Evolutionary conservation across 2,329 filamentous ascomycete genomes (phyloP), one percentile per base, ranked within the genome.

Genomic region (Dothiorella sarmentorum): DNA sequence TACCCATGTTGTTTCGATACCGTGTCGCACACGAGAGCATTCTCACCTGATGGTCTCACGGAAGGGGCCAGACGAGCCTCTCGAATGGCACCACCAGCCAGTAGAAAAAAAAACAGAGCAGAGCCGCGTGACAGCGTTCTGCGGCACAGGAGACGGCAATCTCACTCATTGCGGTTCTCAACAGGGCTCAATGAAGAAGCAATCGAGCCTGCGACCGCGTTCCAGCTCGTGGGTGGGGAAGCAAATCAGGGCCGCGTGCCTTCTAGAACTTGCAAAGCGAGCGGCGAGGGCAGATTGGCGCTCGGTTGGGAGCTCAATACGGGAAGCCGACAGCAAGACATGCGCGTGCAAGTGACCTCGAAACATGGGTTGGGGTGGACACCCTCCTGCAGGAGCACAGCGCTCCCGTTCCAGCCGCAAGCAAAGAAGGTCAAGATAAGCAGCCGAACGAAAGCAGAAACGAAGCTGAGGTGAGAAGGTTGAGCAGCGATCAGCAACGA

Each of bases 21-120:
- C 24, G 42, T 58, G 56, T 42, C 22, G 56, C 37, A 43, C 43
- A 33, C 35, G 35, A 47, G 6, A n/a, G 24, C n/a, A 42, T 17
- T 18, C 56, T 58, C 56, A 58, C 56, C 56, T 58, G 56, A 58
- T 24, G 44, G 56, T 58, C 55, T 49, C 56, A 33, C 56, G 56
- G 18, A 47, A n/a, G n/a, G 37, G 56, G 56, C 56, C 43, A 58
- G 56, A 49, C 24, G 35, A 31, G 13, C 17, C 17, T 42, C 43
- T 42, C 17, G n/a, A 2, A 44, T 56, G 52, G 38, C 52, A 56
- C 52, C 52, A 56, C 38, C 38, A 13, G 26, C 49, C 22, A 53
- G 20, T n/a, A 40, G 22, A 49, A 49, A 49, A 35, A 27, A 35
- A 49, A 49, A 35, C 45, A 35, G 18, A 24, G 33, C 47, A 52